Conservation (phyloP, 495 filamentous ascomycete genomes). For the Oidiodendron maius region DNA sequence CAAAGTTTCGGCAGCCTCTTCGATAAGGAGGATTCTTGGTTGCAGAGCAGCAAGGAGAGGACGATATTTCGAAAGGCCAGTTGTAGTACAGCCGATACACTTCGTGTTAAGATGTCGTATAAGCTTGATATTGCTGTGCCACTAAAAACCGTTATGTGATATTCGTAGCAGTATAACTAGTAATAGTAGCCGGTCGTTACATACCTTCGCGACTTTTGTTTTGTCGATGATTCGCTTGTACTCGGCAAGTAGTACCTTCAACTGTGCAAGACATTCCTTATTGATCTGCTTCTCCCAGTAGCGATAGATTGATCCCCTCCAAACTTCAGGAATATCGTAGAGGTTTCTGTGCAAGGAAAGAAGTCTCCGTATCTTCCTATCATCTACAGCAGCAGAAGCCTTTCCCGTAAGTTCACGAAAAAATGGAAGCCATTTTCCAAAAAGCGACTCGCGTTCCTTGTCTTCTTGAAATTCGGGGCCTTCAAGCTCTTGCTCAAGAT, state of each 20-base stretch:
- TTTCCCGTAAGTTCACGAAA: conserved; percentile 41
- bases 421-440: conserved; percentile 40
- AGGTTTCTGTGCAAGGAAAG: conserved; percentile 39
- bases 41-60: conserved; percentile 62
- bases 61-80: conserved; percentile 75
- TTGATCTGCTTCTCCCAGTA: conserved; percentile 43
- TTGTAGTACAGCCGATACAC: conserved; percentile 70
- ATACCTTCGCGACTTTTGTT: conserved; percentile 51
- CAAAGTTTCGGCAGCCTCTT: conserved; percentile 71
- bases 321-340: conserved; percentile 40
- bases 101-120: conserved; percentile 29
- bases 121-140: conserved; percentile 10
- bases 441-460: conserved; percentile 38
- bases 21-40: conserved; percentile 62
- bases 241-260: conserved; percentile 33
- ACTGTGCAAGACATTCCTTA: conserved; percentile 28
- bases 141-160: no score
- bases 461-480: conserved; percentile 41
- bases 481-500: conserved; percentile 55
- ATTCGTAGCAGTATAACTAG: no score
- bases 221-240: conserved; percentile 38
- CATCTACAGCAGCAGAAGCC: conserved; percentile 13
- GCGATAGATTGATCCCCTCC: conserved; percentile 56
- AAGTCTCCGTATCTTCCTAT: conserved; percentile 26
- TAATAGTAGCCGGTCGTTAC: no score